Percentiles rank a stretch among this genome's conserved stretches.
These are phyloP conservation scores for Eucalyptus leucophloia DNA, from an alignment of 345 rosid species.

Conservation along the genomic window DNA sequence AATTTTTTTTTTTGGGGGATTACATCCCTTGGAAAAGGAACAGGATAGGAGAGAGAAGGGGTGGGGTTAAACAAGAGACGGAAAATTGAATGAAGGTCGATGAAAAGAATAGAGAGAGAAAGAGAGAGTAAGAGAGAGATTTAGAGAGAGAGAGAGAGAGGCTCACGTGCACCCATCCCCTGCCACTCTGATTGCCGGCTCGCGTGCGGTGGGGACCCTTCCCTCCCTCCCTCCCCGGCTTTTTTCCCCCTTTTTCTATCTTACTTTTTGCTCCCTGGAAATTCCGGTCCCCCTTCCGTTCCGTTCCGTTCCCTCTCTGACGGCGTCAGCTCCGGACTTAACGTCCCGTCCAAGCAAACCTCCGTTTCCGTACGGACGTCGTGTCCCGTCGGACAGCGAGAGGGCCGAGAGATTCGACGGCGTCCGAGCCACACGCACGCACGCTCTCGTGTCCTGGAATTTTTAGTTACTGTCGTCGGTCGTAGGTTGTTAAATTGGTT, in stretches of 20 bases:
- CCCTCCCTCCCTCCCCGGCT: neutral
- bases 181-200: neutral
- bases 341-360: neutral
- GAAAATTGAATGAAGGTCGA: neutral
- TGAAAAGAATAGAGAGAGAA: neutral
- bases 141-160: neutral
- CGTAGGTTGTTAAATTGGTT: neutral
- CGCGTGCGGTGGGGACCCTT: slow-evolving; percentile 2
- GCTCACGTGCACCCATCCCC: neutral
- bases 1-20: neutral
- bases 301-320: neutral
- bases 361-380: neutral
- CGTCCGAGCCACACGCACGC: neutral
- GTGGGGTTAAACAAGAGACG: neutral
- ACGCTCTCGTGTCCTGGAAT: neutral
- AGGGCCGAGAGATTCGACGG: neutral
- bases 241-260: neutral
- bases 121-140: neutral
- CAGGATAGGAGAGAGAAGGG: neutral
- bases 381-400: neutral
- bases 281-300: neutral
- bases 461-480: neutral
- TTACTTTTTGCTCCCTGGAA: neutral
- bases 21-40: neutral
- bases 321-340: neutral